Percentiles rank a stretch among this genome's conserved stretches.
These are phyloP conservation scores for Leucoagaricus sp. DNA, from an alignment of 1,284 basidiomycete species.

Conservation along the genomic window DNA sequence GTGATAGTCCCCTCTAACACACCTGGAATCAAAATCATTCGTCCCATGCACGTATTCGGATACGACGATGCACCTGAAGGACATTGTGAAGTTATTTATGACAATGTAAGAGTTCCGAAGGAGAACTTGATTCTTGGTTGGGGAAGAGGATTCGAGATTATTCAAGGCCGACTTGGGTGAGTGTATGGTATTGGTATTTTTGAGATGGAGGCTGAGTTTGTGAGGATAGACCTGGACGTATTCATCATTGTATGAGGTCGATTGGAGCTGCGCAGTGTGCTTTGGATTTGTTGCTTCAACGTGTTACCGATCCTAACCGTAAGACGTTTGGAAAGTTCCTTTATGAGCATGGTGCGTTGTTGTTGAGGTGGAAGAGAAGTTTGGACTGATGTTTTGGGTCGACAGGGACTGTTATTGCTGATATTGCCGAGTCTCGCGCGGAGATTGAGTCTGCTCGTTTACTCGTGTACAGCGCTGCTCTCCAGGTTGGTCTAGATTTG, in stretches of 20 bases:
- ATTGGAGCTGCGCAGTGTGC: constrained; percentile 88
- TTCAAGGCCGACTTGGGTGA: constrained; percentile 95
- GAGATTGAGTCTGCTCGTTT: constrained; percentile 90
- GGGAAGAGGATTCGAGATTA: constrained; percentile 96
- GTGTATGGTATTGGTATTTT: constrained; percentile 21
- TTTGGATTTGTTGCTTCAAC: constrained; percentile 85
- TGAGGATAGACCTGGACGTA: constrained; percentile 78
- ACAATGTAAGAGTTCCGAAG: constrained; percentile 89
- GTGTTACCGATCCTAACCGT: constrained; percentile 88
- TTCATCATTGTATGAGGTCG: constrained; percentile 98
- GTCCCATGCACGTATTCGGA: constrained; percentile 92
- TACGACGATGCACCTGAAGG: constrained; percentile 96
- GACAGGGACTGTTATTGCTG: constrained; percentile 82
- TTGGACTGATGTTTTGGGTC: background rate
- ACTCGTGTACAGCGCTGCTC: constrained; percentile 91
- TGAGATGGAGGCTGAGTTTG: constrained; percentile 4
- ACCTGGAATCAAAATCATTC: constrained; percentile 86
- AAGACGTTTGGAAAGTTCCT: constrained; percentile 95
- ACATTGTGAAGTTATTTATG: constrained; percentile 94
- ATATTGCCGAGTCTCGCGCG: constrained; percentile 90
- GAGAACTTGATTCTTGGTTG: constrained; percentile 88
- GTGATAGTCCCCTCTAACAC: constrained; percentile 90
- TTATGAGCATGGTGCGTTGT: constrained; percentile 78
- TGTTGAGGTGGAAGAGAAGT: constrained; percentile 8
- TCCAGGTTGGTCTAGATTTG: constrained; percentile 52